Evolutionary conservation across 345 rosid species (phyloP), one percentile per base, ranked within the genome.

Genomic region (Erucastrum elatum): DNA sequence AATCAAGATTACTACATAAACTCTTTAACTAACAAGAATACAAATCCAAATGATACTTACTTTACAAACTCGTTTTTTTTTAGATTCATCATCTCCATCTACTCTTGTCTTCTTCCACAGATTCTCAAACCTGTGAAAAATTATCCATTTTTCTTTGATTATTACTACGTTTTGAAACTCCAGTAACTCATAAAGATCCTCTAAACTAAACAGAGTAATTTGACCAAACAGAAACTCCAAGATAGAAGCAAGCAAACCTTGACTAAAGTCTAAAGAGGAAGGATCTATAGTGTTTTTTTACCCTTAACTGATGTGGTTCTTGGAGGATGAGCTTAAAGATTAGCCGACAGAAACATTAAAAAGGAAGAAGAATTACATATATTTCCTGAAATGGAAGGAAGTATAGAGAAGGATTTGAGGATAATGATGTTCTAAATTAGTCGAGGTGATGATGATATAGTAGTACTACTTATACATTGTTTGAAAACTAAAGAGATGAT

Each of bases 61-160:
- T 76, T 80, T 70, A 75, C 68, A 56, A 64, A 75, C 21, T 56
- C 75, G 73, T 70, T 75, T 65, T 56, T 80, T 15, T 59, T 39
- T 11, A 25, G 13, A 15, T 75, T 70, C 44, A 80, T 75, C 76
- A 75, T 74, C 65, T 41, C 67, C 25, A 11, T 49, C 17, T 13
- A 49, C 56, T 49, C 29, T 70, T 77, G 71, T 41, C 51, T 29
- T 56, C 63, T 78, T 65, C 60, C 26, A 34, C 44, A 26, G 58
- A 63, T 10, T 46, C 58, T 77, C 62, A 17, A 71, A 70, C 66
- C 81, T 77, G 69, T 26, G 5, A 16, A 33, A 62, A 31, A 26
- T 1, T 35, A 15, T 15, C 59, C 26, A 30, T 9, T 10, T 9
- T 17, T 16, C 27, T 55, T 55, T 55, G 60, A 11, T 25, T 61